phyloP scores from a whole-genome alignment of 805 yeast species.

The Candida nanaspora region DNA sequence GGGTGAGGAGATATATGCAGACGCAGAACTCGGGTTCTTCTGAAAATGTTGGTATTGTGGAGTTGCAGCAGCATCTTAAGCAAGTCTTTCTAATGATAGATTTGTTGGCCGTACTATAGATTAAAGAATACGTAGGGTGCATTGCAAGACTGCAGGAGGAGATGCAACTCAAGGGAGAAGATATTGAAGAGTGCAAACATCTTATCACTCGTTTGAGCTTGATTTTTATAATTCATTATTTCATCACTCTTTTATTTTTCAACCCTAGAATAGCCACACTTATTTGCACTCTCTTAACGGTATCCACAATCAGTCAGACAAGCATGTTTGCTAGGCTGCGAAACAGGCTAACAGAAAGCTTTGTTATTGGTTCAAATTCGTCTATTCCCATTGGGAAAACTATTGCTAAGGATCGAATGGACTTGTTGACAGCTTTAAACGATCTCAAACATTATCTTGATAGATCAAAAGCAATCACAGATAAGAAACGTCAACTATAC shows the following conservation, averaged over 20 bases:
- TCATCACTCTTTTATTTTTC: background rate
- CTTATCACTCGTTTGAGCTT: background rate
- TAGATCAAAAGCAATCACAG: slow-evolving; percentile 36
- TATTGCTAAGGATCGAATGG: slow-evolving; percentile 18
- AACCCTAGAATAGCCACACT: background rate
- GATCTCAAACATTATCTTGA: slow-evolving; percentile 38
- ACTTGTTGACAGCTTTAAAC: slow-evolving; percentile 32
- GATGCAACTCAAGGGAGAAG: background rate
- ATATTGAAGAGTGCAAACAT: background rate
- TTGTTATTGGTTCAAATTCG: background rate
- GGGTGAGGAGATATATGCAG: no score
- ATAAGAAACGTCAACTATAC: slow-evolving; percentile 34
- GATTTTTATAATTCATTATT: background rate
- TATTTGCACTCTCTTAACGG: background rate
- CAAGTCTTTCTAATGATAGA: no score
- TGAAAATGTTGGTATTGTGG: no score
- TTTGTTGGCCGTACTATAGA: no score
- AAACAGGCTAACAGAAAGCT: background rate
- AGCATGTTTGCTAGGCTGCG: slow-evolving; percentile 3
- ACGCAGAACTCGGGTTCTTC: no score
- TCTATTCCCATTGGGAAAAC: slow-evolving; percentile 13
- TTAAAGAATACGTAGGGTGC: no score
- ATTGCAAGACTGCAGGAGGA: no score
- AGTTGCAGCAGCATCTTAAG: no score
- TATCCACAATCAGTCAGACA: slow-evolving; percentile 11